Conservation (phyloP, 257 asterid species). For the Lantana camara region DNA sequence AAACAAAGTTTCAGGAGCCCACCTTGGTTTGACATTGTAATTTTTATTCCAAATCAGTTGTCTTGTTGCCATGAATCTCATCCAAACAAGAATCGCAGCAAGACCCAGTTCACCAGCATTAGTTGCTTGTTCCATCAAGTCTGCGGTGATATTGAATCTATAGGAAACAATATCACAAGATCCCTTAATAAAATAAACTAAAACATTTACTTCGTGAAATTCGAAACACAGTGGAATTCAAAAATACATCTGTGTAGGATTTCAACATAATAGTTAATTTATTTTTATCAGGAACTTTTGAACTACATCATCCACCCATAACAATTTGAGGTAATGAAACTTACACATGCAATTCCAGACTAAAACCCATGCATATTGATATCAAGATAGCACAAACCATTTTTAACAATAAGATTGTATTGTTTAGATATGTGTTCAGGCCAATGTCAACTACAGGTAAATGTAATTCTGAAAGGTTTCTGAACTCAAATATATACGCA, state of each 20-base stretch:
- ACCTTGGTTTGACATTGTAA: constrained; percentile 99
- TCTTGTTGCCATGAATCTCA: constrained; percentile 98
- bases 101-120: constrained; percentile 84
- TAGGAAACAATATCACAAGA: constrained; percentile 24
- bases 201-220: constrained; percentile 4
- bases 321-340: constrained; percentile 10
- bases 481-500: background rate
- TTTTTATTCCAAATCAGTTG: constrained; percentile 98
- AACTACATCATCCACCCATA: constrained; percentile 4
- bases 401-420: constrained; percentile 6
- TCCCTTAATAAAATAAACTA: constrained; percentile 17
- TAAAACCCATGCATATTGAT: background rate
- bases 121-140: constrained; percentile 79
- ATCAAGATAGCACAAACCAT: constrained; percentile 9
- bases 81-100: constrained; percentile 97
- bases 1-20: constrained; percentile 29
- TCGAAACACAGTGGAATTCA: constrained; percentile 15
- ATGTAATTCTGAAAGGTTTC: background rate
- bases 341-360: constrained; percentile 11
- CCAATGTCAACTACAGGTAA: constrained; percentile 11
- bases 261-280: constrained; percentile 14
- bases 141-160: constrained; percentile 98
- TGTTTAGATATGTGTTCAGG: background rate
- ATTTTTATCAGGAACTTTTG: constrained; percentile 21
- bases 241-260: constrained; percentile 13